Evolutionary conservation across 2,329 filamentous ascomycete species (phyloP).

Genomic region (Fusarium pseudograminearum): DNA sequence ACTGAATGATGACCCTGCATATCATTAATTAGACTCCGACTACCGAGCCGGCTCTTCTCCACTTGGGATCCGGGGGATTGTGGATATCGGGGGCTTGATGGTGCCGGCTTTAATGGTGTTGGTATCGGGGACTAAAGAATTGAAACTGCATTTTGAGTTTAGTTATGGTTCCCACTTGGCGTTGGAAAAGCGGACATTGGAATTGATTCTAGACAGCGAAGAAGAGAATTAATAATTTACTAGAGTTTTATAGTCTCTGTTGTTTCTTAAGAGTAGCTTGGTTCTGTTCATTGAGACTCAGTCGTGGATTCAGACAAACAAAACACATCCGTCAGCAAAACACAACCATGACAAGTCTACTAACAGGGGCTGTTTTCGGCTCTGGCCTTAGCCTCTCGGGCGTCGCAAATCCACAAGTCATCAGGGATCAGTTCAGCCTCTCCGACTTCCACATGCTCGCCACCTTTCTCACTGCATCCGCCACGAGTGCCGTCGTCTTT

Average conservation of each 20-base stretch:
- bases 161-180: neutral
- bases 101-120: neutral
- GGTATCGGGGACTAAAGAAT: conserved; percentile 17
- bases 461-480: conserved; percentile 28
- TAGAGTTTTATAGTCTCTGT: neutral
- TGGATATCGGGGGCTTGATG: conserved; percentile 14
- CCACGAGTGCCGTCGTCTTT: conserved; percentile 16
- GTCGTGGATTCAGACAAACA: neutral
- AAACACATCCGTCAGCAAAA: neutral
- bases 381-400: conserved; percentile 22
- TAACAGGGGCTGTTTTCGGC: conserved; percentile 18
- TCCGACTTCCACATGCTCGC: conserved; percentile 26
- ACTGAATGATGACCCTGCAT: neutral
- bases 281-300: neutral
- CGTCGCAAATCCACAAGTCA: conserved; percentile 17
- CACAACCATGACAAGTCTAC: conserved; percentile 2
- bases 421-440: conserved; percentile 24
- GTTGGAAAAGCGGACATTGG: neutral
- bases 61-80: neutral
- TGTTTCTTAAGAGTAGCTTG: neutral
- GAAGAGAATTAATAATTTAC: neutral
- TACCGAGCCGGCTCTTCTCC: neutral
- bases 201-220: conserved; percentile 21
- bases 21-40: conserved; percentile 1
- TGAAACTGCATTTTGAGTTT: neutral